A percentile compares a stretch with the other conserved stretches of the same genome.
Evolutionary conservation across 2,329 filamentous ascomycete genomes (phyloP).

Genomic region (Diaporthe velutina): DNA sequence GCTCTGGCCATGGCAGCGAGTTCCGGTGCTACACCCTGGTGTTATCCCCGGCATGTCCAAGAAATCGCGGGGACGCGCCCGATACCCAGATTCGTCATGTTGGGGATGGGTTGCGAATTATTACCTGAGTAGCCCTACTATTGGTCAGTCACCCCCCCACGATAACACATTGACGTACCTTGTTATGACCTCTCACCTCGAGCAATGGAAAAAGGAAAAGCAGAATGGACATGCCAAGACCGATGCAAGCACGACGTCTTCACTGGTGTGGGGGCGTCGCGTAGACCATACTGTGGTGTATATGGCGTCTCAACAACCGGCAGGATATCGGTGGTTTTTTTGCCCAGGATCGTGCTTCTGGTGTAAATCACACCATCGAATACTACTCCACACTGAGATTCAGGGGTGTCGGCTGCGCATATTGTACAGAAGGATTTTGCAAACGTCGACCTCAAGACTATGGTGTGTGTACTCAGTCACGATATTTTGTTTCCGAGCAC

Average conservation of each 20-base stretch:
- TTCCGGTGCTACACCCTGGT: too few relatives aligned
- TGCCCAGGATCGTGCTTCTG: not conserved
- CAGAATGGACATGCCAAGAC: not conserved
- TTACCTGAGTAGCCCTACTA: not conserved
- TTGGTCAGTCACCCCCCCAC: not conserved
- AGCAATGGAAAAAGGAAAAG: not conserved
- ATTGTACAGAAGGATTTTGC: not conserved
- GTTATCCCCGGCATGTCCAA: too few relatives aligned
- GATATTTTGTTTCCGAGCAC: too few relatives aligned
- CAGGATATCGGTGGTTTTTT: not conserved
- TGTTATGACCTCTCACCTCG: not conserved
- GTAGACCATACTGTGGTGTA: too few relatives aligned
- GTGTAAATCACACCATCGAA: constrained; percentile 8
- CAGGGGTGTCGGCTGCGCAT: not conserved
- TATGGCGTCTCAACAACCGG: not conserved
- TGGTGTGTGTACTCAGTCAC: not conserved
- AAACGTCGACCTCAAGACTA: not conserved
- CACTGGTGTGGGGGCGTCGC: not conserved
- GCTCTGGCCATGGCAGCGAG: too few relatives aligned
- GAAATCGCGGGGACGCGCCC: not conserved
- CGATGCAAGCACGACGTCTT: not conserved
- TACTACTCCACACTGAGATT: not conserved
- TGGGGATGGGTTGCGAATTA: constrained; percentile 3
- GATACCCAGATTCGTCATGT: constrained; percentile 1
- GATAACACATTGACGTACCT: not conserved